Conservation (phyloP, 768 basidiomycete species). For the Kwoniella bestiolae region DNA sequence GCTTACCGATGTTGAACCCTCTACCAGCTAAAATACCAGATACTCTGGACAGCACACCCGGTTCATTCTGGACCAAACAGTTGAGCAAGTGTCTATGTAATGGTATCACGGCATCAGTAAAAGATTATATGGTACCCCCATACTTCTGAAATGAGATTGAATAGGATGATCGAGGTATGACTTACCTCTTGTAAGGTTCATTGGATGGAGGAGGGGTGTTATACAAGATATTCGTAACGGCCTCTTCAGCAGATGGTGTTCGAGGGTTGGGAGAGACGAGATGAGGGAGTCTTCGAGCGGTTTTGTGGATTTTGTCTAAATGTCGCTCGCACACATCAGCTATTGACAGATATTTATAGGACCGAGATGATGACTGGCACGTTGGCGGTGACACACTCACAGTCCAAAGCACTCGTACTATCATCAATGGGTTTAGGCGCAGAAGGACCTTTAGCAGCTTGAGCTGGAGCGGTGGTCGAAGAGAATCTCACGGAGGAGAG, state of each 20-base stretch:
- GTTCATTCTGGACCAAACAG: constrained; percentile 98
- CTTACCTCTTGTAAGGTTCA: constrained; percentile 70
- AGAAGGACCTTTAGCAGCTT: constrained; percentile 19
- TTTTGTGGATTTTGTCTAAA: constrained; percentile 53
- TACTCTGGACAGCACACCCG: constrained; percentile 96
- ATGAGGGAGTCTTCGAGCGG: constrained; percentile 38
- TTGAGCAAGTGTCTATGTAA: constrained; percentile 95
- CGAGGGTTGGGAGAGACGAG: constrained; percentile 78
- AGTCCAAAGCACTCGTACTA: constrained; percentile 92
- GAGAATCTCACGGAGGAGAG: constrained; percentile 22
- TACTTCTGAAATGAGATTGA: too few relatives aligned
- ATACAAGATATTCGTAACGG: constrained; percentile 96
- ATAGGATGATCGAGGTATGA: neutral
- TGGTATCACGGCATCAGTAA: too few relatives aligned
- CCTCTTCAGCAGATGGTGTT: constrained; percentile 85
- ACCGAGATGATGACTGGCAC: neutral
- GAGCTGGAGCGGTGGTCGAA: constrained; percentile 24
- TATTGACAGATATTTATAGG: neutral
- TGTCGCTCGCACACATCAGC: neutral
- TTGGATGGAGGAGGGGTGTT: constrained; percentile 90
- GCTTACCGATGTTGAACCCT: constrained; percentile 78
- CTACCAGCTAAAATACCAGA: constrained; percentile 95
- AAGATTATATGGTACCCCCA: too few relatives aligned
- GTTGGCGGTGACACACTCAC: constrained; percentile 37
- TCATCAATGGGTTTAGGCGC: constrained; percentile 72